Base-by-base conservation (phyloP, 768 basidiomycete species). In the Tricholoma saponaceum region DNA sequence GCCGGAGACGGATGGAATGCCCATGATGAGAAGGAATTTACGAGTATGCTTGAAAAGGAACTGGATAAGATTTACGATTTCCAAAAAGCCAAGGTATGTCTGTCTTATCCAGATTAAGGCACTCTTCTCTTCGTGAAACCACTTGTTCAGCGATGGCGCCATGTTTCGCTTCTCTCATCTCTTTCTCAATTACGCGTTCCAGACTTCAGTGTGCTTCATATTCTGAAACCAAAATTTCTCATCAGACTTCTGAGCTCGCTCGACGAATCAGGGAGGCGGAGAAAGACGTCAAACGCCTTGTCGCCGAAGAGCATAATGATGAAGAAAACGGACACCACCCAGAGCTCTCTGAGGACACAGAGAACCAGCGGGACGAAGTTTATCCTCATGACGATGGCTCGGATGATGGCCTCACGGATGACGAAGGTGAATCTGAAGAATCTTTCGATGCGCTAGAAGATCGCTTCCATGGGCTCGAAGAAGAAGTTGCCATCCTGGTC, bases 61-160 rank as follows among this genome's bases (percentile, higher is more conserved):
- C 79, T 98, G 30, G 91, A 95, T 67, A 98, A 98, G 75, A 87
- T 98, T 44, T 89, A 95, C 64, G 86, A 88, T 66, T 98, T 98
- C 68, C 96, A 98, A 69, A 90, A 87, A 68, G 75, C 79, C 32
- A 98, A 97, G 84, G 92, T 88, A 54, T 66, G 68, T 57, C 49
- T 23, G 6, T 22, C 60, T 56, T 51, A 30, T 52, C 55, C 37
- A 23, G 51, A 25, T 30, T 28, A 28, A 32, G n/a, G 37, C 41
- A 44, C 10, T 49, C 54, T 35, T 23, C 56, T 30, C 51, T 13
- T 41, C n/a, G 53, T 20, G 33, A 23, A 37, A n/a, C 22, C n/a
- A 12, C 6, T 32, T n/a, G 3, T 3, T 20, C 18, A 43, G 8
- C 1, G 23, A 46, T 14, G 14, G 3, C 7, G 25, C 47, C 2